Evolutionary conservation across 2,329 filamentous ascomycete species (phyloP), one percentile per base, ranked within the genome.

Genomic region (Botrytis deweyae): DNA sequence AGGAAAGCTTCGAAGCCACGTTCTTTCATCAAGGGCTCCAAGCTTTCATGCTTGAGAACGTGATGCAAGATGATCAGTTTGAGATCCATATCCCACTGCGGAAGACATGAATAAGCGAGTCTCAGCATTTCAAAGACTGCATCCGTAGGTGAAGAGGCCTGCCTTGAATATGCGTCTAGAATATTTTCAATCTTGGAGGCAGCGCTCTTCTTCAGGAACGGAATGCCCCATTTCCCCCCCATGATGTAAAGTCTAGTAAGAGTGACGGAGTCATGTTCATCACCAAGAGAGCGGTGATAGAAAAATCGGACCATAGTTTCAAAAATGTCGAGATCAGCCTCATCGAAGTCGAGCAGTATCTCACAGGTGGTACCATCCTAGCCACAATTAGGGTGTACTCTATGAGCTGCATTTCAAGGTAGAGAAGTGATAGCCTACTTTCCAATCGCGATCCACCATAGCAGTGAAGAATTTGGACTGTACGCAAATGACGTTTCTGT

Each of bases 401-500:
- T 12, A 25, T 6, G 0, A 14, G 0, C 9, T 25, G 10, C 20
- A 20, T 46, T 46, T 25, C 9, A 9, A 5, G 3, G 63, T 29
- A 44, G 52, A 42, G 25, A 22, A 22, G n/a, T 46, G 63, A 25
- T 46, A 16, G 10, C 42, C 46, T 65, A 46, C 18, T 65, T 33
- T 22, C n/a, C 20, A 36, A 16, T 8, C 16, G 9, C 40, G 9
- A 33, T 75, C 42, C 25, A 75, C 12, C n/a, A 65, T 62, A 58
- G 74, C 74, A 12, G 70, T 72, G 44, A 77, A 38, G 4, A 61
- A 58, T 55, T 75, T 75, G 22, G 76, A 77, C 62, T 75, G 72
- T 12, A 64, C 12, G 55, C 77, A 78, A 36, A 78, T 65, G 14
- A 76, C 42, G n/a, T 44, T 68, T 38, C 70, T 71, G 69, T 79